Evolutionary conservation across 371 early-diverging fungal genomes (phyloP), one percentile per base, ranked within the genome.

Genomic region (Mucor indicus): DNA sequence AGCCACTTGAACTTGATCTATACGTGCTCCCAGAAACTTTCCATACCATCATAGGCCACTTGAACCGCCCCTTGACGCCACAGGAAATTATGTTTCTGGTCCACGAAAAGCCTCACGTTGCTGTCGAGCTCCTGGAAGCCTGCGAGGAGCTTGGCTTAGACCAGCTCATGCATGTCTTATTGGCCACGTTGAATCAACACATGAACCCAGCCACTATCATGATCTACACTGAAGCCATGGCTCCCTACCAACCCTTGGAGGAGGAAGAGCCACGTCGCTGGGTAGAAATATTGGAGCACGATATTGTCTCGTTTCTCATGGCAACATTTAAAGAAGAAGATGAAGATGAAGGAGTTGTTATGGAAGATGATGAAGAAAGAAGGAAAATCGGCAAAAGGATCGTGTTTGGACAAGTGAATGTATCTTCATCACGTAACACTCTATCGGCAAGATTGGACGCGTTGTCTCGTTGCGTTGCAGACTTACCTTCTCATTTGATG

Each of bases 111-210:
- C 68, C 65, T 9, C 63, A 57, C 21, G 44, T 72, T 21, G 57
- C 55, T 16, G 38, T 62, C 27, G 72, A 72, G 30, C 29, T 72
- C 15, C 33, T 72, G 33, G 63, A 60, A 19, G 62, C 65, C 2
- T 44, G 68, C 5, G 68, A 72, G 13, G 55, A 64, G 31, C 44
- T 67, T 11, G 72, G 65, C 12, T 22, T 72, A 38, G 57, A 66
- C 6, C 21, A 25, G 4, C 23, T 72, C n/a, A 32, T 56, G 35
- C 49, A 60, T 21, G 48, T 48, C 11, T n/a, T 67, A 10, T 40
- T 72, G 7, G 27, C 53, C 10, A 48, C 50, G 5, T 27, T 72
- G 32, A 38, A 47, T 4, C 57, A 54, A 19, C 53, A 60, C 35
- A 29, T 67, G 23, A 52, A 63, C 22, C 44, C 25, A 32, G 44